Conservation (phyloP, 306 rosid species). For the Datisca glomerata region DNA sequence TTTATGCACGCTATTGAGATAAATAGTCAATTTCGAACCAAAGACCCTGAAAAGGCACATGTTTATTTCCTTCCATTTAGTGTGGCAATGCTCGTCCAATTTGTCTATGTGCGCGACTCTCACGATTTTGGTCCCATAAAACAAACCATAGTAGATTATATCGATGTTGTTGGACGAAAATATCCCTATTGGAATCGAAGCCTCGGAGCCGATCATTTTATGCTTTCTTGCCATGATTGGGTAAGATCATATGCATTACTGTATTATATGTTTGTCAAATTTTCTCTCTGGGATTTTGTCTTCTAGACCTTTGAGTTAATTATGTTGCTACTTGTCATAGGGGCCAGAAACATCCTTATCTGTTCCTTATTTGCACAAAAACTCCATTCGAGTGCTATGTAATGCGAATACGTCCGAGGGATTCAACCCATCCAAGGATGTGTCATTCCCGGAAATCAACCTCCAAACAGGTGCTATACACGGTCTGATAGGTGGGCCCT, state of each 20-base stretch:
- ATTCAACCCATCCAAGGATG: slow-evolving; percentile 69
- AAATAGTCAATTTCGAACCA: slow-evolving; percentile 54
- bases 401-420: slow-evolving; percentile 86
- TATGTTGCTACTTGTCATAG: slow-evolving; percentile 19
- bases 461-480: slow-evolving; percentile 44
- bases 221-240: slow-evolving; percentile 91
- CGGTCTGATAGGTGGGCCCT: slow-evolving; percentile 53
- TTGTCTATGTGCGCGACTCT: slow-evolving; percentile 54
- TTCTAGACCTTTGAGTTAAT: neutral
- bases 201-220: slow-evolving; percentile 84
- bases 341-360: slow-evolving; percentile 60
- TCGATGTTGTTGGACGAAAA: slow-evolving; percentile 36
- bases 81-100: slow-evolving; percentile 70
- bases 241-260: slow-evolving; percentile 13
- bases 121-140: slow-evolving; percentile 56
- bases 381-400: slow-evolving; percentile 64
- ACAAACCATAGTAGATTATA: slow-evolving; percentile 49
- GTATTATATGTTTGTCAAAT: neutral
- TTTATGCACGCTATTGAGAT: slow-evolving; percentile 69
- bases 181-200: slow-evolving; percentile 81
- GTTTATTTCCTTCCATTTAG: slow-evolving; percentile 76
- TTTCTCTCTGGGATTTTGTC: neutral
- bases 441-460: slow-evolving; percentile 75
- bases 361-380: slow-evolving; percentile 30
- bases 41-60: slow-evolving; percentile 65